Percentiles rank a stretch among this genome's conserved stretches.
phyloP scores from a whole-genome alignment of 176 grass and related monocot species.

The Olyra latifolia region DNA sequence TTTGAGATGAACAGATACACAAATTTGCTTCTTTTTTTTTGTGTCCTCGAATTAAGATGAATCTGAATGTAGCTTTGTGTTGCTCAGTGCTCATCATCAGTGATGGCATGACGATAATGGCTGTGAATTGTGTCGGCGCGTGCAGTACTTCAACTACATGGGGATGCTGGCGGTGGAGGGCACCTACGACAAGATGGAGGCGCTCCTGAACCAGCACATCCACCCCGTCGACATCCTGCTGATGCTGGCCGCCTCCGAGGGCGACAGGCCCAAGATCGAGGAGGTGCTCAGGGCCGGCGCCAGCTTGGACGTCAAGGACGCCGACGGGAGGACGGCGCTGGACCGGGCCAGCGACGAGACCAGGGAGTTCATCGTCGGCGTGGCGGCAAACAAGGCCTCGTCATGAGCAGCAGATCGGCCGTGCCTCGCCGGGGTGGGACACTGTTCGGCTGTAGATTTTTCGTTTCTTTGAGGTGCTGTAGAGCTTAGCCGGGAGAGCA shows the following conservation, averaged over 20 bases:
- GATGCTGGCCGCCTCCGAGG: conserved; percentile 80
- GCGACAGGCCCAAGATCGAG: conserved; percentile 93
- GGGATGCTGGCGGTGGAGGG: conserved; percentile 99
- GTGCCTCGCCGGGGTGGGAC: not conserved
- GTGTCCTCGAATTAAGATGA: not conserved
- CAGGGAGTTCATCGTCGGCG: conserved; percentile 70
- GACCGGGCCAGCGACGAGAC: conserved; percentile 69
- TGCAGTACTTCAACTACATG: conserved; percentile 99
- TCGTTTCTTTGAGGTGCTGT: not conserved
- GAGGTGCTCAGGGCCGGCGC: conserved; percentile 84
- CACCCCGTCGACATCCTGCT: conserved; percentile 97
- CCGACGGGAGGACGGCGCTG: conserved; percentile 73
- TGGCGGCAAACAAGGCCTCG: conserved; percentile 49
- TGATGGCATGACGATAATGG: not conserved
- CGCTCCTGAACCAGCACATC: conserved; percentile 78
- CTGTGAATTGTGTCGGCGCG: not conserved
- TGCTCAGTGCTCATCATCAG: not conserved
- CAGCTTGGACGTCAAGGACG: conserved; percentile 82
- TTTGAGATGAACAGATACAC: not conserved
- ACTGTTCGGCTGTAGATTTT: conserved; percentile 9
- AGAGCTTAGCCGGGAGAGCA: not conserved
- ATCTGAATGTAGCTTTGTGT: not conserved
- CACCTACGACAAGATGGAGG: conserved; percentile 98
- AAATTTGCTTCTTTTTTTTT: not conserved
- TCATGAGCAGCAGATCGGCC: not conserved